Conservation (phyloP, 2,329 filamentous ascomycete genomes). For the Alternaria triticina region DNA sequence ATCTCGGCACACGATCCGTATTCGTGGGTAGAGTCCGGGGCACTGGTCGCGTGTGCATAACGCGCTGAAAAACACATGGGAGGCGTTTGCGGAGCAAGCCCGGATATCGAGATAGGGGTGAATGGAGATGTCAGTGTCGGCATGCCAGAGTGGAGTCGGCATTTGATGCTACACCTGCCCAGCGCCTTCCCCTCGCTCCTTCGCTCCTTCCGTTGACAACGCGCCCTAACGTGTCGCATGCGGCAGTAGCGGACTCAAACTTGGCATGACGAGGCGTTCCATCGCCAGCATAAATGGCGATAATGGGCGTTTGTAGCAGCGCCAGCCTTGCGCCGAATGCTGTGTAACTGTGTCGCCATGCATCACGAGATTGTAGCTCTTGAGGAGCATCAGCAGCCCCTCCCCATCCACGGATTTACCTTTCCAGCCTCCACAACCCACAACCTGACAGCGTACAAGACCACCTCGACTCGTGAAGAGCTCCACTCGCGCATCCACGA, state of each 20-base stretch:
- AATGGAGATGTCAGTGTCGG: not conserved
- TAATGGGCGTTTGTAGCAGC: not conserved
- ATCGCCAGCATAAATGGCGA: not conserved
- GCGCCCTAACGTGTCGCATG: constrained; percentile 11
- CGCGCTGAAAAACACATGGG: constrained; percentile 1
- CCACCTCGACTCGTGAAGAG: constrained; percentile 30
- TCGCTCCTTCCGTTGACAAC: not conserved
- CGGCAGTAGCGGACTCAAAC: constrained; percentile 1
- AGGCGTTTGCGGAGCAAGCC: not conserved
- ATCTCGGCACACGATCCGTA: constrained; percentile 9
- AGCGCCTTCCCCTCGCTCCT: not conserved
- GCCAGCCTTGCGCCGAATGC: not conserved
- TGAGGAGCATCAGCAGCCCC: constrained; percentile 51
- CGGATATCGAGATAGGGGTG: not conserved
- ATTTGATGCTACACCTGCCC: not conserved
- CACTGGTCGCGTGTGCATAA: constrained; percentile 12
- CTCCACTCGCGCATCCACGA: constrained; percentile 52
- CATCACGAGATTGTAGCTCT: constrained; percentile 57
- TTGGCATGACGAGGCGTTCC: not conserved
- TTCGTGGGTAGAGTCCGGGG: constrained; percentile 12
- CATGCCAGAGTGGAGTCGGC: not conserved
- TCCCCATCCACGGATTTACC: constrained; percentile 45
- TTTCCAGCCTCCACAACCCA: constrained; percentile 48
- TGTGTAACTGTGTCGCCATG: constrained; percentile 24
- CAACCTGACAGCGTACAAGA: constrained; percentile 49